A percentile compares a stretch with the other conserved stretches of the same genome.
These are phyloP conservation scores for Omphalotus guepiniiformis DNA, from an alignment of 768 basidiomycete species.

Conservation along the genomic window DNA sequence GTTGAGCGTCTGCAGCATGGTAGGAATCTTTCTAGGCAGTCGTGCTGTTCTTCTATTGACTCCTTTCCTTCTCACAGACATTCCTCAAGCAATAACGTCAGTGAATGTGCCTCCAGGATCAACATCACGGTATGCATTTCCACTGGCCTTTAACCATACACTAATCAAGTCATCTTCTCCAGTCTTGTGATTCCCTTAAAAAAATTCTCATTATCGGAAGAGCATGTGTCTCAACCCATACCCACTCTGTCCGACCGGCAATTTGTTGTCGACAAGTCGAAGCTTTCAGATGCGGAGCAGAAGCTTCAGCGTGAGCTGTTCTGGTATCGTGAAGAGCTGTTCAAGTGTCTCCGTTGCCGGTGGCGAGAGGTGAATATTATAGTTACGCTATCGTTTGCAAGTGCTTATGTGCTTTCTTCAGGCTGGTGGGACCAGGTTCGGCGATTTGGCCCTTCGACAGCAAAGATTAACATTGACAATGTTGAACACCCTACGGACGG, in stretches of 20 bases:
- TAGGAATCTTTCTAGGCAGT: constrained; percentile 22
- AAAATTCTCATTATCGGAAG: constrained; percentile 60
- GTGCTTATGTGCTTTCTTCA: constrained; percentile 26
- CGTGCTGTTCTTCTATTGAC: background rate
- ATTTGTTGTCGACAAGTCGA: constrained; percentile 80
- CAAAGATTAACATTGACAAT: constrained; percentile 77
- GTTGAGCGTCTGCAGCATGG: constrained; percentile 68
- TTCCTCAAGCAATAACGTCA: constrained; percentile 35
- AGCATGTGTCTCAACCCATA: constrained; percentile 59
- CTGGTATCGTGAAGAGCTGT: constrained; percentile 92
- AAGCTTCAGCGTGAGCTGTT: constrained; percentile 75
- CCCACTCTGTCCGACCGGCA: constrained; percentile 87
- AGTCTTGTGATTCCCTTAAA: constrained; percentile 71
- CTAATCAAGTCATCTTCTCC: no score
- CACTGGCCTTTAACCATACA: background rate
- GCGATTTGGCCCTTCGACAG: constrained; percentile 71
- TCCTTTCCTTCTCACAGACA: constrained; percentile 28
- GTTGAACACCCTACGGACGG: constrained; percentile 71
- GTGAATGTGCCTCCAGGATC: constrained; percentile 84
- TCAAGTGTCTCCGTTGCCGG: constrained; percentile 59
- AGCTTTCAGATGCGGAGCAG: constrained; percentile 55
- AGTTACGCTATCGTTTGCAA: background rate
- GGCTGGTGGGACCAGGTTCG: constrained; percentile 76
- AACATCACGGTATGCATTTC: constrained; percentile 59
- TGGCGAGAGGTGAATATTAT: constrained; percentile 78